These are phyloP conservation scores for Brassica nigra DNA, from an alignment of 345 rosid species.

Conservation along the genomic window DNA sequence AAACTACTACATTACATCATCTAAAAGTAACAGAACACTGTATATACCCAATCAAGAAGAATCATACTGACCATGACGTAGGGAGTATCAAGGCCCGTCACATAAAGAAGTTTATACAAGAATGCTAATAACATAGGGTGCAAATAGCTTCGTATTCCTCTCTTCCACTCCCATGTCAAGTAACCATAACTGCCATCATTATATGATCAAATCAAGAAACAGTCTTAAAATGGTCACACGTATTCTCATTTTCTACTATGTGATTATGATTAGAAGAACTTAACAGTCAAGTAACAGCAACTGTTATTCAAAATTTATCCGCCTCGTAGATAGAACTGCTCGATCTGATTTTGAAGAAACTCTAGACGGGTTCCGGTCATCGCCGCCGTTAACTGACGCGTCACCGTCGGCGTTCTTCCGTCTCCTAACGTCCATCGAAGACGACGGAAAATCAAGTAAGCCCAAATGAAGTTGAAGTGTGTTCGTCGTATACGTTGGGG, in stretches of 20 bases:
- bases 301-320: conserved; percentile 11
- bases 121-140: conserved; percentile 80
- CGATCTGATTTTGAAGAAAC: background rate
- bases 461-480: too few species aligned
- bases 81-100: conserved; percentile 71
- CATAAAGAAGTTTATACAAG: conserved; percentile 65
- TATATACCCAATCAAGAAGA: background rate
- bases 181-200: conserved; percentile 69
- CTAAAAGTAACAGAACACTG: too few species aligned
- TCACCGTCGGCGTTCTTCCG: conserved; percentile 31
- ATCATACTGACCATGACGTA: conserved; percentile 61
- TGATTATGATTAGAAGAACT: too few species aligned
- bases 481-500: too few species aligned
- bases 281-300: too few species aligned
- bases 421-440: conserved; percentile 27
- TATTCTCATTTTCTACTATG: too few species aligned
- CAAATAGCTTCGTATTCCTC: conserved; percentile 85
- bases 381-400: background rate
- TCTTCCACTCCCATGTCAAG: conserved; percentile 94
- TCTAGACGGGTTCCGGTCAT: background rate
- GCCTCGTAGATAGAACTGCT: conserved; percentile 33
- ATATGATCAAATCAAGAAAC: background rate
- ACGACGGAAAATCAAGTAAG: too few species aligned
- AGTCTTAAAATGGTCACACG: background rate
- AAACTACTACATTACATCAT: background rate